A percentile compares a stretch with the other conserved stretches of the same genome.
These are phyloP conservation scores for Saccharomycopsis lassenensis DNA, from an alignment of 805 yeast species.

Conservation along the genomic window DNA sequence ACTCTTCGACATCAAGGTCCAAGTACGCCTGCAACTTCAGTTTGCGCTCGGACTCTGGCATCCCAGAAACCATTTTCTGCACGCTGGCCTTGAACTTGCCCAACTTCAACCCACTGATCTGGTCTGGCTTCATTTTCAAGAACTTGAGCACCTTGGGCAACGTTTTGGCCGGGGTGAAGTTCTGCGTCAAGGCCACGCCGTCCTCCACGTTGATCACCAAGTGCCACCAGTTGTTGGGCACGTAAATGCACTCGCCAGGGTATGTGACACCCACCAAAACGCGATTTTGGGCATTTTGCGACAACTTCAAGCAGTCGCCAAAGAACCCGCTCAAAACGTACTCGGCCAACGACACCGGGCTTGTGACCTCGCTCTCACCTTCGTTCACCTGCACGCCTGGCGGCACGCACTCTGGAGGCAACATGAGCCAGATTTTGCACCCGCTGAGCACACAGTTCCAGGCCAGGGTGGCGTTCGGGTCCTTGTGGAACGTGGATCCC, in stretches of 20 bases:
- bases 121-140: conserved; percentile 53
- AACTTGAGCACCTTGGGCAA: conserved; percentile 55
- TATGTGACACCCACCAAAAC: conserved; percentile 62
- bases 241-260: conserved; percentile 78
- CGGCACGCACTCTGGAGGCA: conserved; percentile 65
- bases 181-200: conserved; percentile 80
- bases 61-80: conserved; percentile 6
- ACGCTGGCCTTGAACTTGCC: conserved; percentile 34
- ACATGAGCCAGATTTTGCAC: conserved; percentile 76
- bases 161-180: conserved; percentile 65
- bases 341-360: conserved; percentile 88
- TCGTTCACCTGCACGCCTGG: conserved; percentile 77
- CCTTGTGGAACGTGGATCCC: conserved; percentile 89
- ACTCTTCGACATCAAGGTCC: too few relatives aligned
- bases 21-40: neutral
- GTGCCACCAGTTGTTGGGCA: conserved; percentile 98
- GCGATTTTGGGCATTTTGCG: conserved; percentile 22
- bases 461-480: conserved; percentile 83
- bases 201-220: conserved; percentile 77
- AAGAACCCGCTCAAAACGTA: conserved; percentile 81
- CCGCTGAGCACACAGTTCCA: conserved; percentile 81
- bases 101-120: conserved; percentile 71
- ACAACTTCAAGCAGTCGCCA: conserved; percentile 48
- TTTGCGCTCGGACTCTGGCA: neutral
- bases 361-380: conserved; percentile 78